These are phyloP conservation scores for Aspergillus nanangensis DNA, from an alignment of 495 filamentous ascomycete species.

Conservation along the genomic window DNA sequence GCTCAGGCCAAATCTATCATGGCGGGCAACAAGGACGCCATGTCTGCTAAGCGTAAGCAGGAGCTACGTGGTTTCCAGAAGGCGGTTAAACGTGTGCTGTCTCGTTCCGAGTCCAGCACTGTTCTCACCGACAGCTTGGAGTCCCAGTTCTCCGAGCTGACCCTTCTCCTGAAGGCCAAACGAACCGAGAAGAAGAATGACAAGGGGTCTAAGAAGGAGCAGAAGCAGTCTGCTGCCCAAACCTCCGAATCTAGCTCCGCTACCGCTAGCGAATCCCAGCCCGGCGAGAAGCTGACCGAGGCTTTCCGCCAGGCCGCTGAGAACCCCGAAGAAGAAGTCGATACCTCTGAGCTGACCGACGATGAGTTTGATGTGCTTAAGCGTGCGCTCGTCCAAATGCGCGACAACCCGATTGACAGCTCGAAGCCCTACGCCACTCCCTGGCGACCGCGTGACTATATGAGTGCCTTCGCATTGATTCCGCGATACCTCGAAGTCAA, in stretches of 20 bases:
- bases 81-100: constrained; percentile 49
- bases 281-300: constrained; percentile 33
- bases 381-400: constrained; percentile 48
- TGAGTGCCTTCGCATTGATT: constrained; percentile 90
- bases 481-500: constrained; percentile 96
- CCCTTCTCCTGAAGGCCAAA: constrained; percentile 37
- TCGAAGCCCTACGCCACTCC: constrained; percentile 86
- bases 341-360: constrained; percentile 34
- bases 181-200: constrained; percentile 23
- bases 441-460: constrained; percentile 82
- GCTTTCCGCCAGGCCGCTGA: constrained; percentile 39
- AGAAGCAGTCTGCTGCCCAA: constrained; percentile 5
- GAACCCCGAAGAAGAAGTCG: constrained; percentile 33
- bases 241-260: constrained; percentile 4
- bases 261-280: constrained; percentile 13
- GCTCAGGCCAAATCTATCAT: constrained; percentile 51
- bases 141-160: constrained; percentile 46
- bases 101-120: constrained; percentile 39
- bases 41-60: constrained; percentile 59
- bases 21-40: constrained; percentile 38
- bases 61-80: constrained; percentile 55
- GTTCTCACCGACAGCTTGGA: constrained; percentile 46
- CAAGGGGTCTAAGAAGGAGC: constrained; percentile 13
- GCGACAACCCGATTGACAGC: constrained; percentile 70
- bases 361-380: constrained; percentile 39